Evolutionary conservation across 768 basidiomycete genomes (phyloP).

Genomic region (Chiua virens): DNA sequence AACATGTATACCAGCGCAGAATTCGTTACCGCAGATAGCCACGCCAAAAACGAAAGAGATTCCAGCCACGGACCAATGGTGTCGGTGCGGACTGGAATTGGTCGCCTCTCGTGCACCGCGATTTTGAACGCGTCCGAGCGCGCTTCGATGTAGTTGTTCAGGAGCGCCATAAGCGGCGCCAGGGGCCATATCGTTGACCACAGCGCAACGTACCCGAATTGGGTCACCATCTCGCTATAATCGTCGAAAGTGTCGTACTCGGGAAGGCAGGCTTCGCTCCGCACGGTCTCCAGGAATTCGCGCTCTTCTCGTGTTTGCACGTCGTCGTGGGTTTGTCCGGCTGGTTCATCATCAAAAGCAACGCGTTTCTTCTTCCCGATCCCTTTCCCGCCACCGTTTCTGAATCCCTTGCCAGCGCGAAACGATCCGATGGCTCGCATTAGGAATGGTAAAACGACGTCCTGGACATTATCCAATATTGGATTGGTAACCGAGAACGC

Average conservation of each 20-base stretch:
- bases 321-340: conserved; percentile 28
- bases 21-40: conserved; percentile 87
- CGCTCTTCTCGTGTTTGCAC: conserved; percentile 59
- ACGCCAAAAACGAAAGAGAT: conserved; percentile 81
- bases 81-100: conserved; percentile 84
- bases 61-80: conserved; percentile 96
- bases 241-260: conserved; percentile 82
- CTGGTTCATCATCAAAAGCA: conserved; percentile 64
- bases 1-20: conserved; percentile 91
- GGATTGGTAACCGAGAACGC: conserved; percentile 92
- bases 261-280: conserved; percentile 75
- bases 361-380: conserved; percentile 61
- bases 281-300: conserved; percentile 75
- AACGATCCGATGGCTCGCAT: conserved; percentile 57
- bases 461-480: conserved; percentile 70
- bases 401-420: conserved; percentile 43
- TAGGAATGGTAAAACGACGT: conserved; percentile 80
- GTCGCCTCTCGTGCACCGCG: conserved; percentile 77
- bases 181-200: conserved; percentile 97
- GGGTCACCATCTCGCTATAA: conserved; percentile 95
- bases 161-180: conserved; percentile 81
- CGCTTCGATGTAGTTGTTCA: conserved; percentile 92
- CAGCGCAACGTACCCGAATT: conserved; percentile 89
- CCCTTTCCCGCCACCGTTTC: conserved; percentile 21
- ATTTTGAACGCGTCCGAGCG: conserved; percentile 97